Evolutionary conservation across 352 stramenopile genomes (phyloP), one percentile per base, ranked within the genome.

Genomic region (Pythium vanterpoolii): DNA sequence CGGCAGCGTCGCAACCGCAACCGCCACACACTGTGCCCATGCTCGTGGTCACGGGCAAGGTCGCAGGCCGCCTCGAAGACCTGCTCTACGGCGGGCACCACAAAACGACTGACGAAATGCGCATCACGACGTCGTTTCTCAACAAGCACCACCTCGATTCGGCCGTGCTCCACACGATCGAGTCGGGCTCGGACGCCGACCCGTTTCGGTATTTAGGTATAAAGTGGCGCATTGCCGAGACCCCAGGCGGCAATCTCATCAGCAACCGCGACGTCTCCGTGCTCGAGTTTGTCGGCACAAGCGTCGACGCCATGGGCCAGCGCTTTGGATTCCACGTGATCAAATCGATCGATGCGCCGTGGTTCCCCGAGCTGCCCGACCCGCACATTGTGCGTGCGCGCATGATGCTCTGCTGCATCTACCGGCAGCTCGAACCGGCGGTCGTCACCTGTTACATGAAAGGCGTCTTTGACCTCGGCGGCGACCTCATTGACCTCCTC

Each of bases 1-100:
- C n/a, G n/a, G n/a, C n/a, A n/a, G n/a, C n/a, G n/a, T n/a, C n/a
- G n/a, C n/a, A n/a, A n/a, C n/a, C n/a, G n/a, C n/a, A n/a, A n/a
- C n/a, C n/a, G n/a, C n/a, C n/a, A n/a, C n/a, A n/a, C n/a, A n/a
- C n/a, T 38, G 33, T 38, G 33, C 33, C 33, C 33, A 38, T 38
- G 33, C 45, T 88, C 44, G 59, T 88, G 16, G 69, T 80, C 16
- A 66, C 79, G 26, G 81, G 76, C 34, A 72, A 71, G 45, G 73
- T 90, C 45, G 46, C 66, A 44, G 78, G 78, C 5, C 74, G 67
- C 26, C 68, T 90, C 8, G 78, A 87, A 56, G 78, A 90, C 60
- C 73, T 82, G 55, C 76, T 87, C 69, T 84, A 80, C 59, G 78
- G 78, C 27, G 74, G 68, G 13, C 63, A 79, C 54, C 73, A 76